Base-by-base conservation (phyloP, 2,329 filamentous ascomycete species). In the Bertia moriformis region DNA sequence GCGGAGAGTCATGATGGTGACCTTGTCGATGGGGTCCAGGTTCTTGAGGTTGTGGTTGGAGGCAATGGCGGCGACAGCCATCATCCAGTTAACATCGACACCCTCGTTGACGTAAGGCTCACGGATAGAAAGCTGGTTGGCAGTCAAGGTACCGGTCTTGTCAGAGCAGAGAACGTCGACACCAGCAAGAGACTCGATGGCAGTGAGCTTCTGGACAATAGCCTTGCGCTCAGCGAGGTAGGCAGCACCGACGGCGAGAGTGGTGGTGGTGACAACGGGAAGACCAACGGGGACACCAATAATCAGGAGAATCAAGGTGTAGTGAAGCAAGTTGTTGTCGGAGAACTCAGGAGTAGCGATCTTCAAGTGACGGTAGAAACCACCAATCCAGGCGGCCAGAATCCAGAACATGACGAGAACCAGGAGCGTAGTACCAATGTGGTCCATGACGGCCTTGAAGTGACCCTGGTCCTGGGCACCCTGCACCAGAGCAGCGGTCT, bases 401-500 rank as follows among this genome's bases (percentile, higher is more conserved):
- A 82, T 81, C 67, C 69, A 83, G 65, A 78, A 76, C 57, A 82
- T 75, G 64, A 82, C 78, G 48, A 83, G 64, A 54, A 83, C 77
- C 51, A 83, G 66, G 42, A 83, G 67, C 47, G 72, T 65, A 45
- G 75, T 80, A 62, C 78, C 78, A 51, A 83, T 83, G 55, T 71
- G 77, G 71, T 83, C 77, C 78, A 83, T 83, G 70, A 83, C 79
- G 51, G 77, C 77, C 66, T 83, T 83, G 73, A 81, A 81, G 61
- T 80, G 76, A 67, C 78, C 78, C 50, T 72, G 67, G 57, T 82
- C 78, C 62, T 79, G 66, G 49, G 78, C 77, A 51, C 78, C 77
- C 61, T 79, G 71, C 39, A 82, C 78, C 43, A 83, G 68, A 51
- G 69, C 69, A 48, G 78, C 78, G 51, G 78, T 82, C 61, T 75